phyloP scores from a whole-genome alignment of 116 monocot genomes.

The Cymodocea nodosa region DNA sequence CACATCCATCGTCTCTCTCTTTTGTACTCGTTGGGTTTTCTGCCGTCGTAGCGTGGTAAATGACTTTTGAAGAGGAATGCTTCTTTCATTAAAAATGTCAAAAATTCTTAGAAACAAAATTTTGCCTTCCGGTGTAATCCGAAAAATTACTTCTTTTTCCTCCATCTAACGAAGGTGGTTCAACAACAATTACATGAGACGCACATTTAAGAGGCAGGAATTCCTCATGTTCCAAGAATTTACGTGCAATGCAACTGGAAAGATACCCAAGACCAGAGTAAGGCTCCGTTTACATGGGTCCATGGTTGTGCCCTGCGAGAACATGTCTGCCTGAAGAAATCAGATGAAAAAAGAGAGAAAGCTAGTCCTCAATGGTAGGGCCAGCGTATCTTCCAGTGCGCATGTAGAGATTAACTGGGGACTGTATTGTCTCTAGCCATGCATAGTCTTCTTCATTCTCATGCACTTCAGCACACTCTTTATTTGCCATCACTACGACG shows the following conservation, averaged over 20 bases:
- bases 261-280: background rate
- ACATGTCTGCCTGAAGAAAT: background rate
- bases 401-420: slow-evolving; percentile 62
- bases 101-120: too few species aligned
- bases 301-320: background rate
- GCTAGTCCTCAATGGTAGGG: slow-evolving; percentile 50
- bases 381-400: slow-evolving; percentile 58
- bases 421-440: slow-evolving; percentile 59
- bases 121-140: too few species aligned
- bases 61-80: too few species aligned
- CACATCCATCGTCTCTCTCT: too few species aligned
- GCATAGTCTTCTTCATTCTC: slow-evolving; percentile 62
- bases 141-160: too few species aligned
- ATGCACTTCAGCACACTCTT: slow-evolving; percentile 1
- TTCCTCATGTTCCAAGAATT: too few species aligned
- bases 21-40: too few species aligned
- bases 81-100: too few species aligned
- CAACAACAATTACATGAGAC: background rate
- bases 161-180: background rate
- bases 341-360: background rate
- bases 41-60: too few species aligned
- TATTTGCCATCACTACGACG: slow-evolving; percentile 16
- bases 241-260: too few species aligned
- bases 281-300: background rate
- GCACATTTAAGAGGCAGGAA: background rate